phyloP scores from a whole-genome alignment of 768 basidiomycete genomes.

The Xerocomellus amylosporus region DNA sequence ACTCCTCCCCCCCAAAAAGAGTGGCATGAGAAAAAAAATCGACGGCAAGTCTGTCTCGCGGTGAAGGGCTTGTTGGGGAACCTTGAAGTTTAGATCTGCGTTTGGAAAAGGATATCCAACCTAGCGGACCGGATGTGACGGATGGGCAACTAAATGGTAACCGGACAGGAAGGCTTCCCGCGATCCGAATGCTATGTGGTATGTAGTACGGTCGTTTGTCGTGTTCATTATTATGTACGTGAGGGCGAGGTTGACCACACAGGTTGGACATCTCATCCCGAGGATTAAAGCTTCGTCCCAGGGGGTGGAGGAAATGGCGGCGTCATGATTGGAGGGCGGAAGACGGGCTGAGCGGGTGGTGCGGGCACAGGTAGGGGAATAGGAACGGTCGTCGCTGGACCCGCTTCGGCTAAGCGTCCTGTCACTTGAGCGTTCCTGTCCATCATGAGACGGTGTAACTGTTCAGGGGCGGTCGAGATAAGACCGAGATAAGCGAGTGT shows the following conservation, averaged over 20 bases:
- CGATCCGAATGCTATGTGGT: background rate
- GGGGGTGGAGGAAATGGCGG: slow-evolving; percentile 29
- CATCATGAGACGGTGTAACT: slow-evolving; percentile 75
- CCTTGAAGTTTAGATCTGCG: background rate
- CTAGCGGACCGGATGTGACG: background rate
- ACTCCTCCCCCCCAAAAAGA: background rate
- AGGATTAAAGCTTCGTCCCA: slow-evolving; percentile 31
- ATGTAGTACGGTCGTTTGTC: background rate
- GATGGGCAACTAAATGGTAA: background rate
- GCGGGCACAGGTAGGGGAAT: slow-evolving; percentile 23
- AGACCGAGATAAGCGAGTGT: slow-evolving; percentile 12
- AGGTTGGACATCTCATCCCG: slow-evolving; percentile 1
- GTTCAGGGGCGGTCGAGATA: slow-evolving; percentile 12
- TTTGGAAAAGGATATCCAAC: slow-evolving; percentile 6
- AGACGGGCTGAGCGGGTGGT: slow-evolving; percentile 20
- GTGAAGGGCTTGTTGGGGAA: background rate
- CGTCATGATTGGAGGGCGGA: slow-evolving; percentile 32
- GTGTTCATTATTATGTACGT: slow-evolving; percentile 23
- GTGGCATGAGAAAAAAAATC: slow-evolving; percentile 18
- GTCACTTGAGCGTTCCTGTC: slow-evolving; percentile 63
- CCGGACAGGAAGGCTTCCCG: slow-evolving; percentile 6
- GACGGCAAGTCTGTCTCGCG: background rate
- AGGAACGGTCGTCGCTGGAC: slow-evolving; percentile 10
- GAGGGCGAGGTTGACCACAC: background rate
- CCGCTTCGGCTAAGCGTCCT: slow-evolving; percentile 37